Evolutionary conservation across 768 basidiomycete species (phyloP), one percentile per base, ranked within the genome.

Genomic region (Podaxis rugospora): DNA sequence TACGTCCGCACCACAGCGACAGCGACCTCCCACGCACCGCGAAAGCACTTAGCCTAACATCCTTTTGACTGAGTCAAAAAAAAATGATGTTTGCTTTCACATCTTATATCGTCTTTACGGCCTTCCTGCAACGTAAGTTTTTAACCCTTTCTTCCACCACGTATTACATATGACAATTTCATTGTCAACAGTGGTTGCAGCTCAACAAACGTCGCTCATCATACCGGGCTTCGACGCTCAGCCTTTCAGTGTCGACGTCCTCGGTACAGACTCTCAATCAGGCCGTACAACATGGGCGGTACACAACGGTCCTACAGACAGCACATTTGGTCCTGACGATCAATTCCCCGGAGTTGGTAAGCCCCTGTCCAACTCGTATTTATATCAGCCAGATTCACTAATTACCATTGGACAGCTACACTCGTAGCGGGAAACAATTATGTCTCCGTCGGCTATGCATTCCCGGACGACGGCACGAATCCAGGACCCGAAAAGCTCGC

Each of bases 271-370:
- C 42, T 61, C 57, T 21, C 56, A 68, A 61, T 13, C 37, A 3
- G 67, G 71, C 27, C 65, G 67, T 21, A 72, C 71, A 42, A 72
- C 71, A 13, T 72, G 68, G 67, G 66, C 66, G 27, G 44, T 72
- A 55, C 40, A 44, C 23, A 55, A 55, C n/a, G 54, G 54, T 25
- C 54, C 54, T 28, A 55, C 54, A 42, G 54, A 55, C 27, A 11
- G 40, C 25, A 55, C 54, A 14, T 55, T 55, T 21, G 21, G 18
- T 0, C 54, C 54, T 3, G 54, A 55, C 32, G 54, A 55, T 16
- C 39, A 40, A 9, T 55, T 55, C 11, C 54, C 54, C 27, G 54
- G 54, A 37, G 54, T 55, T 27, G 54, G 54, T 55, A n/a, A 55
- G 54, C 16, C 25, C 25, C 16, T 36, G 4, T 2, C 21, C n/a